Evolutionary conservation across 495 filamentous ascomycete genomes (phyloP).

Genomic region (Penicillium samsonianum): DNA sequence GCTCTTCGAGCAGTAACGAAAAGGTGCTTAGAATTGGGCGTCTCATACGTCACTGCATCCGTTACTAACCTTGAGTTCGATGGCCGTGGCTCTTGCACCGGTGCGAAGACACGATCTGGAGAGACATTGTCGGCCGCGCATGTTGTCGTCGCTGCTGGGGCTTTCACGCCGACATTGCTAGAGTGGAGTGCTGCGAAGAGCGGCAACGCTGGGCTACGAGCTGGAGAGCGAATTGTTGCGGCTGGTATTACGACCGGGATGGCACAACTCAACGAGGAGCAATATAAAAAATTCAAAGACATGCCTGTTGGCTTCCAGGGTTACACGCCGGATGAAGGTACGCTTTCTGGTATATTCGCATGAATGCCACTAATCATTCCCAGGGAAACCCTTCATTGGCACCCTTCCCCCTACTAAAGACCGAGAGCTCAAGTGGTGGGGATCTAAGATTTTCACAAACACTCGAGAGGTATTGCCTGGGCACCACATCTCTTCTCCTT

Average conservation of each 20-base stretch:
- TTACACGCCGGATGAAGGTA: slow-evolving; percentile 36
- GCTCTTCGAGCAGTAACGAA: slow-evolving; percentile 49
- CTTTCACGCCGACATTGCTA: slow-evolving; percentile 61
- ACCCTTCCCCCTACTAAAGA: slow-evolving; percentile 38
- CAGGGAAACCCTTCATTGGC: slow-evolving; percentile 38
- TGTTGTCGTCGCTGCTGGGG: slow-evolving; percentile 57
- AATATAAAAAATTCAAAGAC: slow-evolving; percentile 33
- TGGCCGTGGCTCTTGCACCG: slow-evolving; percentile 43
- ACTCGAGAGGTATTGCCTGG: slow-evolving; percentile 45
- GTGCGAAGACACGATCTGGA: slow-evolving; percentile 48
- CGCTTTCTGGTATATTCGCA: slow-evolving; percentile 3
- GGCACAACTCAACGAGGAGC: slow-evolving; percentile 32
- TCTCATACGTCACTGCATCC: slow-evolving; percentile 52
- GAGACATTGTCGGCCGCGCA: slow-evolving; percentile 42
- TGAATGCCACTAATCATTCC: slow-evolving; percentile 13
- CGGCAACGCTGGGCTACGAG: slow-evolving; percentile 45
- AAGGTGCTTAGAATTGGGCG: slow-evolving; percentile 50
- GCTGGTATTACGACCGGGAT: slow-evolving; percentile 57
- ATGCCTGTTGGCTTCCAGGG: slow-evolving; percentile 44
- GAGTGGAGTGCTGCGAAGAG: slow-evolving; percentile 51
- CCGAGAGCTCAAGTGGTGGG: slow-evolving; percentile 54
- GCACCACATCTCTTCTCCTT: slow-evolving; percentile 51
- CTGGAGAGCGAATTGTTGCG: slow-evolving; percentile 54
- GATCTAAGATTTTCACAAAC: slow-evolving; percentile 53
- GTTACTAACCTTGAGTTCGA: slow-evolving; percentile 47